Conservation (phyloP, 345 rosid genomes). For the Citrus inodora region DNA sequence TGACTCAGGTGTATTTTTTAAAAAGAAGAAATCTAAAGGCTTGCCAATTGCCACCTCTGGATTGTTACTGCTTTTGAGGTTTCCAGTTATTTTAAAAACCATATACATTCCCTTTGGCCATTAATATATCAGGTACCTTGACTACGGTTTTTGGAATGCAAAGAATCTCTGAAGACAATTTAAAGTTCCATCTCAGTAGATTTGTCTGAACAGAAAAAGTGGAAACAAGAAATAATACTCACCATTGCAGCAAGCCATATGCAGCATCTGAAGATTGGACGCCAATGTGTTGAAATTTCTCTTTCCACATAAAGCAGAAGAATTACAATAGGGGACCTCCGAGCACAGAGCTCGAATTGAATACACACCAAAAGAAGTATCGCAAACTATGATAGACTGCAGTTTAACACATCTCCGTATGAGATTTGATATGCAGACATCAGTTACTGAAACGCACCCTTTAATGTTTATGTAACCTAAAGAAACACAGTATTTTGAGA, state of each 20-base stretch:
- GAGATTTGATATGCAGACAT: conserved; percentile 55
- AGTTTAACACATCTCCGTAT: conserved; percentile 45
- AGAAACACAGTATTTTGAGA: conserved; percentile 43
- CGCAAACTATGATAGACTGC: conserved; percentile 59
- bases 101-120: neutral
- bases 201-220: neutral
- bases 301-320: conserved; percentile 24
- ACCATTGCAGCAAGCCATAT: conserved; percentile 78
- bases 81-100: neutral
- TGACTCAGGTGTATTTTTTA: neutral
- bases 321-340: conserved; percentile 20
- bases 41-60: neutral
- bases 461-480: conserved; percentile 62
- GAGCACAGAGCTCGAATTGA: conserved; percentile 60
- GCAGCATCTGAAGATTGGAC: conserved; percentile 55
- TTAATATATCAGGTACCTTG: neutral
- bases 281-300: conserved; percentile 37
- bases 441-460: conserved; percentile 66
- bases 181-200: neutral
- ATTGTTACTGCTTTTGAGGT: neutral
- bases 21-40: neutral
- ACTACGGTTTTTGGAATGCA: neutral
- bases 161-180: neutral
- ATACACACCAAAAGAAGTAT: conserved; percentile 61
- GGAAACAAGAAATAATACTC: conserved; percentile 20